Percentiles rank a stretch among this genome's conserved stretches.
phyloP scores from a whole-genome alignment of 805 yeast species.

The Schwanniomyces vanrijiae region DNA sequence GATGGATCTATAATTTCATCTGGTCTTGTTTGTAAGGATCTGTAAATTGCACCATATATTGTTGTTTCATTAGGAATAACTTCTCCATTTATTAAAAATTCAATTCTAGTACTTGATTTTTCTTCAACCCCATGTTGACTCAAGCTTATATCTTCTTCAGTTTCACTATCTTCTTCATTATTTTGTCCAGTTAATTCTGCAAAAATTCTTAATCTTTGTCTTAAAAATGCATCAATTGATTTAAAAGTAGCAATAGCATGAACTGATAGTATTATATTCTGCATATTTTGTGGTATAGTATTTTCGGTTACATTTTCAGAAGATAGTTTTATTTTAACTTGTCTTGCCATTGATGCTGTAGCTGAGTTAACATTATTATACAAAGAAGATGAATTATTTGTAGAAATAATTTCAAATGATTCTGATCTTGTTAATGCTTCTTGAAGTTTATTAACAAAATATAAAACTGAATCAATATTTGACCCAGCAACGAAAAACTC shows the following conservation, averaged over 20 bases:
- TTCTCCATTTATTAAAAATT: constrained; percentile 59
- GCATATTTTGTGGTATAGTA: constrained; percentile 22
- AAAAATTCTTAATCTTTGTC: constrained; percentile 37
- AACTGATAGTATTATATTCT: constrained; percentile 44
- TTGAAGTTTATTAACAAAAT: constrained; percentile 60
- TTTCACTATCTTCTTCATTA: constrained; percentile 15
- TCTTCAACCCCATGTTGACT: constrained; percentile 4
- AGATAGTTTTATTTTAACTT: constrained; percentile 57
- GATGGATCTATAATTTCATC: constrained; percentile 44
- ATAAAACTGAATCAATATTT: constrained; percentile 31
- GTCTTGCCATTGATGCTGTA: constrained; percentile 68
- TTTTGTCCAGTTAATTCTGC: constrained; percentile 14
- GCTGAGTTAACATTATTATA: constrained; percentile 26
- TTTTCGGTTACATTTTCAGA: constrained; percentile 13
- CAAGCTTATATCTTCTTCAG: constrained; percentile 10
- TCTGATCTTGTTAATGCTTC: constrained; percentile 75
- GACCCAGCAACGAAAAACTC: constrained; percentile 31
- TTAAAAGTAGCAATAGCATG: constrained; percentile 64
- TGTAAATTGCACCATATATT: constrained; percentile 71
- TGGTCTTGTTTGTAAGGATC: constrained; percentile 40
- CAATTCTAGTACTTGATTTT: constrained; percentile 31
- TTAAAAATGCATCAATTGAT: constrained; percentile 49
- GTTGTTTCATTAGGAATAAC: constrained; percentile 65
- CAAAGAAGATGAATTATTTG: constrained; percentile 31
- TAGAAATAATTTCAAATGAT: constrained; percentile 60